Percentiles rank a stretch among this genome's conserved stretches.
Evolutionary conservation across 768 basidiomycete species (phyloP).

Genomic region (Podaxis sp.): DNA sequence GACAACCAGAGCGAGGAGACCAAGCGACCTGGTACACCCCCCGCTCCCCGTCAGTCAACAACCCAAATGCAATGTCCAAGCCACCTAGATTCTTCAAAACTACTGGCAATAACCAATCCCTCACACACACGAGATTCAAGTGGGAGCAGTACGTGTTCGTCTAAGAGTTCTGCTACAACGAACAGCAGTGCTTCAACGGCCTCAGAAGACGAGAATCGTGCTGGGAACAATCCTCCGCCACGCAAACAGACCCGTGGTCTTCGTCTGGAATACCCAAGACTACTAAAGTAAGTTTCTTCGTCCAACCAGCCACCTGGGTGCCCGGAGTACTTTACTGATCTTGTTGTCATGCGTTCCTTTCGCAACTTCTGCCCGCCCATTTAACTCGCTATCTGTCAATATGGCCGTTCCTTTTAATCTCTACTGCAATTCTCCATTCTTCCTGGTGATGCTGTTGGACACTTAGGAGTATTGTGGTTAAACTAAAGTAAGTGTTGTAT

Average conservation of each 20-base stretch:
- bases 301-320: background rate
- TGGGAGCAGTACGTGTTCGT: background rate
- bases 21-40: background rate
- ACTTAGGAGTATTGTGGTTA: conserved; percentile 7
- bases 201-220: background rate
- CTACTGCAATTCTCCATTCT: background rate
- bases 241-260: background rate
- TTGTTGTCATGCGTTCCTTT: background rate
- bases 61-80: background rate
- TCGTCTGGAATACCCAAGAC: background rate
- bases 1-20: background rate
- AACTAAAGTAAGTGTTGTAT: conserved; percentile 7
- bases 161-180: background rate
- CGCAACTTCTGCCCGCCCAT: background rate
- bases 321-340: background rate
- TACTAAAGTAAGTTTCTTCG: conserved; percentile 1
- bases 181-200: background rate
- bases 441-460: background rate
- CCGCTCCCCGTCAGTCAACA: background rate
- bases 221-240: background rate
- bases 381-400: background rate
- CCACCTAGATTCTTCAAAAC: background rate
- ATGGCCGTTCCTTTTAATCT: background rate
- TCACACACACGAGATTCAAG: background rate
- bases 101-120: background rate